Evolutionary conservation across 768 basidiomycete species (phyloP), one percentile per base, ranked within the genome.

Genomic region (Boletus huronensis): DNA sequence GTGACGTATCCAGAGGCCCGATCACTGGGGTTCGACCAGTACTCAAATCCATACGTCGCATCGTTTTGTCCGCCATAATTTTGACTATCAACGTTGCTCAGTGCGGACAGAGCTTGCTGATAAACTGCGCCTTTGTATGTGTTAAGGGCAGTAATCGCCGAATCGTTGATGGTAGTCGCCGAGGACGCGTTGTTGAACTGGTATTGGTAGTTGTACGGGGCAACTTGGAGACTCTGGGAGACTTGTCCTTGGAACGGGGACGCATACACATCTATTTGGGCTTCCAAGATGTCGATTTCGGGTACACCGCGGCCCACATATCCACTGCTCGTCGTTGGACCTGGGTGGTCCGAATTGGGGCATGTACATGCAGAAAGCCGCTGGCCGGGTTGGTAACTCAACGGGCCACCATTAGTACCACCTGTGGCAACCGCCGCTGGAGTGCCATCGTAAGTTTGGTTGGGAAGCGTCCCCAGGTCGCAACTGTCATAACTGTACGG

Each of bases 261-360:
- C 8, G 71, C 54, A 52, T 49, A 56, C 6, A 77, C 61, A 61
- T 93, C 75, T 54, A 86, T 73, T 68, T 93, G 88, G 0, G 92
- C 84, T 75, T 98, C 95, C 54, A 96, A 66, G 55, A 98, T 79
- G 70, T 98, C 95, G 61, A 98, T 93, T 75, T 98, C 96, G 2
- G 96, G 95, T 1, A 87, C 90, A 31, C 84, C 84, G 48, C 95
- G 83, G 19, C 85, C 85, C 16, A 73, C 74, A 28, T 70, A 77
- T 50, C 78, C 77, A 36, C 63, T 77, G 31, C 64, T 43, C 28
- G 42, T 62, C 21, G 26, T 29, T 3, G 95, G 95, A 11, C 95
- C 95, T 2, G 95, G 95, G 67, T 98, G 95, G 61, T 92, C 90
- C 28, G 82, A 82, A 13, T 83, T 84, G 0, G 87, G 72, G 67